Conservation (phyloP, 495 filamentous ascomycete species). For the Hypoxylon fragiforme region DNA sequence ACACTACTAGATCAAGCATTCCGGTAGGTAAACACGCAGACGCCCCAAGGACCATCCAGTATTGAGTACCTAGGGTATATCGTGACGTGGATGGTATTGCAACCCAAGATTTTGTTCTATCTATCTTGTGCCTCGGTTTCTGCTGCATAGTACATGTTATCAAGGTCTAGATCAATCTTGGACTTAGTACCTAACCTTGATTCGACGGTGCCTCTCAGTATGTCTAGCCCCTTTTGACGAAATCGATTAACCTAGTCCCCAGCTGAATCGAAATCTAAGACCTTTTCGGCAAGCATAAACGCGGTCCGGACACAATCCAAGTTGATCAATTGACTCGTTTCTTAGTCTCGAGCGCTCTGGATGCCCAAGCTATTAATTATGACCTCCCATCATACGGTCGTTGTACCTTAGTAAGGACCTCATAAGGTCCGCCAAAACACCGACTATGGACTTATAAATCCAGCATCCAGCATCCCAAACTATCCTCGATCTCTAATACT, state of each 20-base stretch:
- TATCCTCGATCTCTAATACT: background rate
- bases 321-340: conserved; percentile 8
- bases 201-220: conserved; percentile 14
- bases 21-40: background rate
- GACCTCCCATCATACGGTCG: conserved; percentile 7
- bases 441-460: conserved; percentile 4
- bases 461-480: too few relatives aligned
- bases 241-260: conserved; percentile 13
- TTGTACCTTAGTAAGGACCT: background rate
- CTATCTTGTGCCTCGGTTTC: too few relatives aligned
- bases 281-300: conserved; percentile 16
- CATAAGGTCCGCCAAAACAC: conserved; percentile 10
- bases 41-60: background rate
- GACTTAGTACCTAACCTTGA: conserved; percentile 16
- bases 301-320: conserved; percentile 11
- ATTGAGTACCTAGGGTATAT: background rate
- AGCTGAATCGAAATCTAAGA: conserved; percentile 30
- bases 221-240: conserved; percentile 19
- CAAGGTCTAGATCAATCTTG: background rate
- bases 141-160: too few relatives aligned
- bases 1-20: background rate
- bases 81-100: background rate
- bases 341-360: conserved; percentile 23
- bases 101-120: background rate
- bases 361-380: conserved; percentile 17